phyloP scores from a whole-genome alignment of 129 eudicot species.

The Heracleum sosnowskyi region DNA sequence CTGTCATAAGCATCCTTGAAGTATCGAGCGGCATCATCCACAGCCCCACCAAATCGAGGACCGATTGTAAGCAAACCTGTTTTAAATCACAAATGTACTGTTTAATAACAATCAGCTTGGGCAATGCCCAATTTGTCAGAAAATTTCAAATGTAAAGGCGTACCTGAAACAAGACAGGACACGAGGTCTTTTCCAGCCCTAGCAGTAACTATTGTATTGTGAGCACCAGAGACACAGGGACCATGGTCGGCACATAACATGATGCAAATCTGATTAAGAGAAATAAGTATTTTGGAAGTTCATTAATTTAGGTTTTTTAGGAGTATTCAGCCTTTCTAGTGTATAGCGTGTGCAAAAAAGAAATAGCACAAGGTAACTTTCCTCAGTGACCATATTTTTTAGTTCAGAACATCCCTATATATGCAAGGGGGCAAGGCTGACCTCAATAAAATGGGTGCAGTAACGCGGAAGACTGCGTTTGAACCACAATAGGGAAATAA shows the following conservation, averaged over 20 bases:
- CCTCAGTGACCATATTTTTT: neutral
- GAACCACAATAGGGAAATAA: conserved; percentile 89
- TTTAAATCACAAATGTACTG: neutral
- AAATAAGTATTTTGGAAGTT: neutral
- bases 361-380: neutral
- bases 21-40: conserved; percentile 93
- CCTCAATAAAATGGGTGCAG: conserved; percentile 93
- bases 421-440: conserved; percentile 14
- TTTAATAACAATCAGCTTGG: neutral
- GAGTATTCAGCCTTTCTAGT: neutral
- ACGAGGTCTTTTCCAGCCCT: conserved; percentile 97
- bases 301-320: neutral
- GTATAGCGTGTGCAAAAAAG: neutral
- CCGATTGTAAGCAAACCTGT: conserved; percentile 95
- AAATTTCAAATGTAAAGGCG: neutral
- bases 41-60: conserved; percentile 96
- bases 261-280: conserved; percentile 63
- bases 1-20: conserved; percentile 92
- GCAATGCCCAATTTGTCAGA: neutral
- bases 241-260: conserved; percentile 99
- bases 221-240: conserved; percentile 99
- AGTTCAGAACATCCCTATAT: neutral
- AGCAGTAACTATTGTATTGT: conserved; percentile 92
- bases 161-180: conserved; percentile 92
- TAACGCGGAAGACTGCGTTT: conserved; percentile 95